Conservation (phyloP, 129 eudicot species). For the Artemisia annua region DNA sequence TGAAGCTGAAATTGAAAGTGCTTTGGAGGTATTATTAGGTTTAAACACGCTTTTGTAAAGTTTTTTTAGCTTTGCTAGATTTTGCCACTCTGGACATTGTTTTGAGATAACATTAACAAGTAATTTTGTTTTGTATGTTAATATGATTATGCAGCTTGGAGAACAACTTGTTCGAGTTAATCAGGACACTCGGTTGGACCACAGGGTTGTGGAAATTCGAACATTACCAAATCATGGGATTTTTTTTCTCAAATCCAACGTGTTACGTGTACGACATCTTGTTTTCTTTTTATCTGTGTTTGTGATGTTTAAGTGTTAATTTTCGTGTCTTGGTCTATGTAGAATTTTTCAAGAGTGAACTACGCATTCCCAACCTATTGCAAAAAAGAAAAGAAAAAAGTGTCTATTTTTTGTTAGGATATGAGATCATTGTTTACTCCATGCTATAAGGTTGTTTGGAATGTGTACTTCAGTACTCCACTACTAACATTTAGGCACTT, state of each 20-base stretch:
- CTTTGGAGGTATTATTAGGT: constrained; percentile 41
- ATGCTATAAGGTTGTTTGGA: too few species aligned
- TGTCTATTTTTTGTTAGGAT: too few species aligned
- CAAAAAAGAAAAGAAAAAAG: too few species aligned
- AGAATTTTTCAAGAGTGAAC: too few species aligned
- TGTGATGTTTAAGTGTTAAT: not conserved
- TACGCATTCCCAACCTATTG: too few species aligned
- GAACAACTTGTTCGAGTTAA: constrained; percentile 81
- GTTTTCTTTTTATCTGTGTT: not conserved
- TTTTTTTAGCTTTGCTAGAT: not conserved
- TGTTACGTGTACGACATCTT: constrained; percentile 48
- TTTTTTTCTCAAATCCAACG: constrained; percentile 52
- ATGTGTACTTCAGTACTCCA: too few species aligned
- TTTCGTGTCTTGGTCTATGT: not conserved
- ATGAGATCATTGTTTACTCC: too few species aligned
- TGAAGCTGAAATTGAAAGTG: constrained; percentile 68
- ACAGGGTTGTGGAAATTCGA: constrained; percentile 75
- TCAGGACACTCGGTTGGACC: constrained; percentile 81
- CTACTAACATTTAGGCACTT: too few species aligned
- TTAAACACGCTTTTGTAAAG: not conserved
- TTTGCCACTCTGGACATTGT: not conserved
- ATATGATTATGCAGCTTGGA: constrained; percentile 53
- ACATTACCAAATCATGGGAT: constrained; percentile 93
- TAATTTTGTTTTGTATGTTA: too few species aligned
- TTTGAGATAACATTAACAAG: constrained; percentile 9